Conservation (phyloP, 2,329 filamentous ascomycete species). For the Massarina eburnea region DNA sequence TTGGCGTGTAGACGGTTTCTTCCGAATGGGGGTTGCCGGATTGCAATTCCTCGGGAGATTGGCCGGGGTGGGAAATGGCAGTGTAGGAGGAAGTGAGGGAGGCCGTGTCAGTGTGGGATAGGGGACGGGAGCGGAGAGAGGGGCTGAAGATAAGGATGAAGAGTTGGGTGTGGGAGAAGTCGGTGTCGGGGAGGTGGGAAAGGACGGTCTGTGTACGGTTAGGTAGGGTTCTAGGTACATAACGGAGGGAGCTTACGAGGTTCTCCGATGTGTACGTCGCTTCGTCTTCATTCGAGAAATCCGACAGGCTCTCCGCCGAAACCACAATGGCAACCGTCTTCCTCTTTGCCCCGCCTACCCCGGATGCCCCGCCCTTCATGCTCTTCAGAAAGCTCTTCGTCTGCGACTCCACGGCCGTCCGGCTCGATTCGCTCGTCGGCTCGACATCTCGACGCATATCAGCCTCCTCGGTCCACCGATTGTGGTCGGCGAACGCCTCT, state of each 20-base stretch:
- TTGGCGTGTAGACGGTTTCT: conserved; percentile 41
- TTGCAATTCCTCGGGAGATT: conserved; percentile 63
- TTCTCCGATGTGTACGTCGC: conserved; percentile 68
- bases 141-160: conserved; percentile 92
- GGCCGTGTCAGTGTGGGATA: conserved; percentile 50
- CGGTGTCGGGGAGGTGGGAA: conserved; percentile 79
- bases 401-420: conserved; percentile 34
- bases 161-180: conserved; percentile 72
- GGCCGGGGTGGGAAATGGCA: conserved; percentile 72
- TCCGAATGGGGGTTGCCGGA: conserved; percentile 50
- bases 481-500: conserved; percentile 79
- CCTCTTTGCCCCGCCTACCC: conserved; percentile 29
- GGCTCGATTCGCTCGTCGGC: conserved; percentile 39
- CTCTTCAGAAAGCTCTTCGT: conserved; percentile 35
- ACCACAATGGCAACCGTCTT: conserved; percentile 88
- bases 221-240: conserved; percentile 12
- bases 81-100: conserved; percentile 81
- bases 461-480: conserved; percentile 89
- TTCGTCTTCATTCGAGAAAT: conserved; percentile 58
- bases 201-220: conserved; percentile 61
- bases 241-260: conserved; percentile 64
- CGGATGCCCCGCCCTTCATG: conserved; percentile 24
- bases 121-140: conserved; percentile 66
- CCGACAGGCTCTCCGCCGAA: conserved; percentile 70
- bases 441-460: conserved; percentile 60